Percentiles rank a stretch among this genome's conserved stretches.
phyloP scores from a whole-genome alignment of 495 filamentous ascomycete species.

The Tuber brumale region DNA sequence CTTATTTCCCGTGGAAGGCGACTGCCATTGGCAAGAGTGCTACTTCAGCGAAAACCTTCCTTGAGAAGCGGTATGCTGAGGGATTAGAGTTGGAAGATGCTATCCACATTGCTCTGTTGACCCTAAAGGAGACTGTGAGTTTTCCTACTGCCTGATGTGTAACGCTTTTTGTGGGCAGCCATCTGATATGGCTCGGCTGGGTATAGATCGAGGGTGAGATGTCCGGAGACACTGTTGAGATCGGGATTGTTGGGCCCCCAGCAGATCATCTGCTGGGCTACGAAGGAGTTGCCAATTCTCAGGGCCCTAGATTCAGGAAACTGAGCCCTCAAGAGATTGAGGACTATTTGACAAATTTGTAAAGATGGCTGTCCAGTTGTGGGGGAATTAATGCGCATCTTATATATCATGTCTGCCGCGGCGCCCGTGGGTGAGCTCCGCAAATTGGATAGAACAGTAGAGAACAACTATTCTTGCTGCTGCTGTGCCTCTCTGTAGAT shows the following conservation, averaged over 20 bases:
- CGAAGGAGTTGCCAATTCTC: conserved; percentile 82
- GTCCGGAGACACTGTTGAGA: conserved; percentile 98
- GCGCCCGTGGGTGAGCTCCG: neutral
- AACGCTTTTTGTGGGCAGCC: neutral
- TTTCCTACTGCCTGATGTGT: neutral
- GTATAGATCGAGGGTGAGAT: conserved; percentile 85
- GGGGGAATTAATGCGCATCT: neutral
- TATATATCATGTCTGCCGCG: neutral
- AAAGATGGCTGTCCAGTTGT: conserved; percentile 32
- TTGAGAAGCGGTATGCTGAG: conserved; percentile 97
- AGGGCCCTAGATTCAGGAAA: conserved; percentile 90
- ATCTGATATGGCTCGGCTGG: neutral
- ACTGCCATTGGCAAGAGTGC: conserved; percentile 98
- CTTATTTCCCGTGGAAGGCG: conserved; percentile 98
- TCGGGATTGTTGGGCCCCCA: conserved; percentile 92
- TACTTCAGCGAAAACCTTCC: conserved; percentile 94
- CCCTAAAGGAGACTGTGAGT: conserved; percentile 78
- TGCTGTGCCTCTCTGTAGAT: neutral
- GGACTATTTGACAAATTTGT: conserved; percentile 97
- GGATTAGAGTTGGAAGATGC: conserved; percentile 96
- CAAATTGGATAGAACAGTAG: neutral
- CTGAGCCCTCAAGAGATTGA: conserved; percentile 96
- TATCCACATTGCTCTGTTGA: conserved; percentile 95
- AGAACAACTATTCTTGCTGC: neutral
- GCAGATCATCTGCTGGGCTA: conserved; percentile 87